Base-by-base conservation (phyloP, 2,329 filamentous ascomycete genomes). In the Ceratocystis variospora region DNA sequence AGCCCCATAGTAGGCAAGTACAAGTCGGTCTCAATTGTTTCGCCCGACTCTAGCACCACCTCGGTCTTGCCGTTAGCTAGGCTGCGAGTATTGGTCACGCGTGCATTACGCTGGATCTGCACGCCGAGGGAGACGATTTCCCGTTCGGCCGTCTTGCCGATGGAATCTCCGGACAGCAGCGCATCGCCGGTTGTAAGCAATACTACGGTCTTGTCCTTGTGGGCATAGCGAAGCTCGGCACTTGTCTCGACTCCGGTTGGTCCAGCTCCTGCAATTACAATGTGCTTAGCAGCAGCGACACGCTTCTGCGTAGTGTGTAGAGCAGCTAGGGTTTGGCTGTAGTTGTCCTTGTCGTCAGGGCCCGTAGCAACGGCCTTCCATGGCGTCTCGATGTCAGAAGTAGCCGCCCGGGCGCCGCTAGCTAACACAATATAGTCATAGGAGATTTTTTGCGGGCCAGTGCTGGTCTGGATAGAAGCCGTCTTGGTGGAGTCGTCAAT, bases 351-450 rank as follows among this genome's bases (percentile, higher is more conserved):
- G 25, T 31, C 53, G 25, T 15, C 25, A n/a, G 53, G 53, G 12
- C 53, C 53, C 8, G 53, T 57, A 70, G 76, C 77, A 53, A 75
- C 73, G 53, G 77, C 76, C 72, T 85, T 84, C 79, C 81, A 84
- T 1, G 81, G 81, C 65, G 79, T 72, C 33, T 72, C 69, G n/a
- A 70, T 67, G 22, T 75, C 74, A 33, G 75, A 71, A 31, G 53
- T 15, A 17, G 25, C 53, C 55, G 75, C 73, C 68, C 78, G 77
- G 19, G 82, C 75, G 55, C 83, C 83, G 0, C 82, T 85, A 17
- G 82, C 81, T 50, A 85, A 72, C 53, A 85, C 79, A 61, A 85
- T 78, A 69, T 83, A 80, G 73, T 83, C 80, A 71, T 85, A 85
- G 62, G 71, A 64, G 12, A 82, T 63, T 15, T 71, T 71, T 46